Conservation (phyloP, 2,329 filamentous ascomycete genomes). For the Trichoderma endophyticum region DNA sequence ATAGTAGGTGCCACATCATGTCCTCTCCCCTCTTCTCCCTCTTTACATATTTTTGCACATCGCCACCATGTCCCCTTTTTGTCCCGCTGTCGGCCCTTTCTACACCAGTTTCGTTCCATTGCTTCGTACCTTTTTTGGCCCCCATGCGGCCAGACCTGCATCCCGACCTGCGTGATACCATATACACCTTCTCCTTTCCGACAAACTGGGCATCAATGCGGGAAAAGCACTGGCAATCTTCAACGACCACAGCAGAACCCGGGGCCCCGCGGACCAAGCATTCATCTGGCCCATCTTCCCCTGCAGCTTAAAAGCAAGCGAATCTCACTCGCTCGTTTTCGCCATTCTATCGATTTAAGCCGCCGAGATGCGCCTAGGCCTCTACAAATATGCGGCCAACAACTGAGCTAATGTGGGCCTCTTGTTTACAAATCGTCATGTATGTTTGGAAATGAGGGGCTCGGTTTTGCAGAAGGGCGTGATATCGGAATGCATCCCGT, state of each 20-base stretch:
- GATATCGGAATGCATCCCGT: neutral
- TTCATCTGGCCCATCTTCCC: neutral
- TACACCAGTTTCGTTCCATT: neutral
- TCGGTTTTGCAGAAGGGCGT: neutral
- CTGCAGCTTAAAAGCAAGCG: neutral
- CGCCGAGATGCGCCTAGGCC: neutral
- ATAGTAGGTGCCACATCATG: slow-evolving; percentile 1
- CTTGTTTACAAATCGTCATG: neutral
- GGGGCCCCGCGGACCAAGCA: neutral
- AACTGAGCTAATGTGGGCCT: neutral
- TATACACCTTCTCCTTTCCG: slow-evolving; percentile 10
- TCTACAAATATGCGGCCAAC: neutral
- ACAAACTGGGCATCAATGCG: slow-evolving; percentile 9
- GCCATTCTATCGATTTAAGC: neutral
- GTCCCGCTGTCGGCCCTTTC: slow-evolving; percentile 4
- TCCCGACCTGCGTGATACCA: neutral
- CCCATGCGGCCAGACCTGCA: neutral
- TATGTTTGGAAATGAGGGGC: neutral
- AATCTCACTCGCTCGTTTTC: neutral
- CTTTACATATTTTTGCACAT: neutral
- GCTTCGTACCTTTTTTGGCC: neutral
- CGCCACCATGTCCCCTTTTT: neutral
- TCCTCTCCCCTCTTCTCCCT: neutral
- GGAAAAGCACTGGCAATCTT: neutral
- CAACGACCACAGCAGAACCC: neutral